Conservation (phyloP, 2,329 filamentous ascomycete species). For the Xylariaceae sp. region DNA sequence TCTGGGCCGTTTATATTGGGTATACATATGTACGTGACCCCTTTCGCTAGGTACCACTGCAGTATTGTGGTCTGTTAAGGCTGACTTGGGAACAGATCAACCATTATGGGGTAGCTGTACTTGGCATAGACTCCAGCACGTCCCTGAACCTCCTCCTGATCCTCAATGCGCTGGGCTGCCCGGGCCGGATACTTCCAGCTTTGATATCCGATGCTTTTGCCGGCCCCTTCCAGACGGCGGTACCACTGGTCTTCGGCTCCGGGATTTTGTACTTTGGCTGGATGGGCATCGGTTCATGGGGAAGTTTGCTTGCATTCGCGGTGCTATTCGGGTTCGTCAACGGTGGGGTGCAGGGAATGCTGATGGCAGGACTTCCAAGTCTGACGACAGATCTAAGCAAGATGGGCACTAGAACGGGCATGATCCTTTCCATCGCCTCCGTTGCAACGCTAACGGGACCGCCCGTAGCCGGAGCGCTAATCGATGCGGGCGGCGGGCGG, state of each 20-base stretch:
- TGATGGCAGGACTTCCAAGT: slow-evolving; percentile 9
- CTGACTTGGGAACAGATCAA: not conserved
- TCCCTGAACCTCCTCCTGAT: slow-evolving; percentile 51
- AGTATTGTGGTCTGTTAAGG: not conserved
- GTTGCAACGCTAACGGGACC: slow-evolving; percentile 54
- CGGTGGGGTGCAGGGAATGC: slow-evolving; percentile 17
- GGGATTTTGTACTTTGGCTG: slow-evolving; percentile 45
- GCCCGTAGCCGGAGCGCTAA: slow-evolving; percentile 53
- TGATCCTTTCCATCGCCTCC: slow-evolving; percentile 52
- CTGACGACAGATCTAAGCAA: slow-evolving; percentile 51
- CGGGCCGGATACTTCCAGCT: slow-evolving; percentile 49
- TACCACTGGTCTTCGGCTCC: slow-evolving; percentile 38
- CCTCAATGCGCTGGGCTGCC: slow-evolving; percentile 52
- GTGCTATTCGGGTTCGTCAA: slow-evolving; percentile 19
- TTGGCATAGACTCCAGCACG: not conserved
- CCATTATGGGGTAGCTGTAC: not conserved
- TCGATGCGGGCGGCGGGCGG: slow-evolving; percentile 43
- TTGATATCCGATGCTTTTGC: slow-evolving; percentile 44
- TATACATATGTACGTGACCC: slow-evolving; percentile 22
- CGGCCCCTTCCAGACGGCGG: slow-evolving; percentile 52
- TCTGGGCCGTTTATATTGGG: slow-evolving; percentile 26
- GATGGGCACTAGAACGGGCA: slow-evolving; percentile 53
- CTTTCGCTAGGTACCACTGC: not conserved
- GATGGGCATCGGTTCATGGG: slow-evolving; percentile 42
- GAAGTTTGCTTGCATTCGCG: slow-evolving; percentile 12